These are phyloP conservation scores for Malus hybrid DNA, from an alignment of 331 rosid species.

Conservation along the genomic window DNA sequence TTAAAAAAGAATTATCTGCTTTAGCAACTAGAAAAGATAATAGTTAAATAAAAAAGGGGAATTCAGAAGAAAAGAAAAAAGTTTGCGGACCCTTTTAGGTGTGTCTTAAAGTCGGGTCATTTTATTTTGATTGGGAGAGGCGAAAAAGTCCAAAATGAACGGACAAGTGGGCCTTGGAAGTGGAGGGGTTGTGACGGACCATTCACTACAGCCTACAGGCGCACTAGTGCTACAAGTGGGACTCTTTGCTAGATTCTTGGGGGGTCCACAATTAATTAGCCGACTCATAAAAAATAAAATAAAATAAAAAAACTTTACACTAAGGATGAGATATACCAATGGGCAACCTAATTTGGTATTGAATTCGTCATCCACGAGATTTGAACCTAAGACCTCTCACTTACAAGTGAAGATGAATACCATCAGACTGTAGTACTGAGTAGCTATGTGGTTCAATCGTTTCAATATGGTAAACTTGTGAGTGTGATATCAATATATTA, in stretches of 20 bases:
- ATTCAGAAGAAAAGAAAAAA: not conserved
- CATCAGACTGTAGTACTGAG: too few relatives aligned
- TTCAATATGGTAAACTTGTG: too few relatives aligned
- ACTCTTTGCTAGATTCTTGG: not conserved
- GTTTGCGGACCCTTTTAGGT: not conserved
- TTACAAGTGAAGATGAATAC: too few relatives aligned
- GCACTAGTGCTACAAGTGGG: constrained; percentile 17
- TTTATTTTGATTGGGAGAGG: not conserved
- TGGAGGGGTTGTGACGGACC: not conserved
- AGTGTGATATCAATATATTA: too few relatives aligned
- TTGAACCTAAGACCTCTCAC: too few relatives aligned
- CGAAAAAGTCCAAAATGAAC: not conserved
- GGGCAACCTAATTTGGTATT: too few relatives aligned
- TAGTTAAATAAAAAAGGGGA: not conserved
- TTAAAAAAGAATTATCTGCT: too few relatives aligned
- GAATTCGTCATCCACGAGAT: too few relatives aligned
- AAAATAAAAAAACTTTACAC: too few relatives aligned
- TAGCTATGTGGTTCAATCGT: too few relatives aligned
- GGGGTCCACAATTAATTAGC: not conserved
- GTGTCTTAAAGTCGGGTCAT: not conserved
- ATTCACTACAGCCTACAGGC: not conserved
- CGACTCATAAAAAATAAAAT: too few relatives aligned
- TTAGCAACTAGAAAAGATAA: not conserved
- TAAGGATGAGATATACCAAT: too few relatives aligned
- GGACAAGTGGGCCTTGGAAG: constrained; percentile 8